A percentile compares a stretch with the other conserved stretches of the same genome.
phyloP scores from a whole-genome alignment of 2,329 filamentous ascomycete genomes.

The Malbranchea cinnamomea region DNA sequence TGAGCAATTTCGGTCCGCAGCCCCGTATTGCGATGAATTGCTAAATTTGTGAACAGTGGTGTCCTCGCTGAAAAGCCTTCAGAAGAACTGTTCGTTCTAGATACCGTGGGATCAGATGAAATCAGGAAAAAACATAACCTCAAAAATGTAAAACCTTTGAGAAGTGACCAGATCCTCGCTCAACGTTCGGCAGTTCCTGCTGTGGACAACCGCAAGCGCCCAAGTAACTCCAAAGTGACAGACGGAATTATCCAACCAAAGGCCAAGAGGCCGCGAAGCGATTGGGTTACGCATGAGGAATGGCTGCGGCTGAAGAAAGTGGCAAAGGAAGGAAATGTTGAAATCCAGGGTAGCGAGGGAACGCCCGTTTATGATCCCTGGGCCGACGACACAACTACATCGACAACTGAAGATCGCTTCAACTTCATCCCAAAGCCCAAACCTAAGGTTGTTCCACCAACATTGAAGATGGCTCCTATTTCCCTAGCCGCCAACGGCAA shows the following conservation, averaged over 20 bases:
- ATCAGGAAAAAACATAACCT: conserved; percentile 51
- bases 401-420: conserved; percentile 35
- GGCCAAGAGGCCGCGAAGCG: conserved; percentile 59
- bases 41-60: conserved; percentile 42
- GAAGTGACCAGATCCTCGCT: conserved; percentile 81
- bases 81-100: conserved; percentile 71
- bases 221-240: conserved; percentile 47
- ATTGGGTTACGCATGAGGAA: conserved; percentile 76
- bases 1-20: conserved; percentile 23
- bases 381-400: conserved; percentile 34
- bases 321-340: conserved; percentile 47
- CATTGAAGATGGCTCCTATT: conserved; percentile 61
- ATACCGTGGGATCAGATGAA: conserved; percentile 54
- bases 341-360: conserved; percentile 42
- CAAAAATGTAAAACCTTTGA: conserved; percentile 62
- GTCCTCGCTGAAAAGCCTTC: conserved; percentile 71
- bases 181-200: conserved; percentile 69
- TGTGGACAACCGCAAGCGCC: conserved; percentile 63
- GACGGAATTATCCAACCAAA: conserved; percentile 54
- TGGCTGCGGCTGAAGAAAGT: conserved; percentile 62
- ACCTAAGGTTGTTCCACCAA: conserved; percentile 55
- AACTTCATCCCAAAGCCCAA: conserved; percentile 53
- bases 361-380: conserved; percentile 56
- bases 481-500: conserved; percentile 76
- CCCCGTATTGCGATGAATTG: conserved; percentile 7